Evolutionary conservation across 2,329 filamentous ascomycete genomes (phyloP).

Genomic region (Diaporthe eres): DNA sequence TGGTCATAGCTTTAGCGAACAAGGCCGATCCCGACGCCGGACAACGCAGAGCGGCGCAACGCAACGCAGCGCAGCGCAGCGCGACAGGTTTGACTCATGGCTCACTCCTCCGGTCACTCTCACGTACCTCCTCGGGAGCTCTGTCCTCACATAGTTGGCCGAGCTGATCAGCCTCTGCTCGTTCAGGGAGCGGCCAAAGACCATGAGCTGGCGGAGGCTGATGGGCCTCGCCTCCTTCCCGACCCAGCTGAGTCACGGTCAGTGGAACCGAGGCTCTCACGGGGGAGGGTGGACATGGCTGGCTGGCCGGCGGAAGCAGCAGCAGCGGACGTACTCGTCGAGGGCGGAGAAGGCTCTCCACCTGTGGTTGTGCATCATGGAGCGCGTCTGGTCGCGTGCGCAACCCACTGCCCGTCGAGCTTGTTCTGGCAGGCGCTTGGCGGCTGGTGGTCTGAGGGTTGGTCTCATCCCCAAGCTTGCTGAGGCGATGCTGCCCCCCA

Average conservation of each 20-base stretch:
- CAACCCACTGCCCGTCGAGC: conserved; percentile 24
- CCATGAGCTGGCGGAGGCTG: conserved; percentile 94
- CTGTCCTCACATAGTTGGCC: conserved; percentile 96
- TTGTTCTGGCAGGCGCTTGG: conserved; percentile 28
- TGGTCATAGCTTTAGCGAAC: conserved; percentile 28
- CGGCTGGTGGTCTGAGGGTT: conserved; percentile 3
- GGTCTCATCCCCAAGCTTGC: conserved; percentile 15
- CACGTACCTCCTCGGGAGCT: conserved; percentile 84
- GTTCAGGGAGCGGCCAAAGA: conserved; percentile 94
- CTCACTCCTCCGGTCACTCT: background rate
- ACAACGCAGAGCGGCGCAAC: background rate
- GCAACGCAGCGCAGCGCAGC: background rate
- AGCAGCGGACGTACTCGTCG: conserved; percentile 68
- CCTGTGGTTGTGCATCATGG: conserved; percentile 54
- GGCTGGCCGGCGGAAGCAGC: conserved; percentile 27
- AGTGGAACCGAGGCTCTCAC: conserved; percentile 37
- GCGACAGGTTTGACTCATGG: background rate
- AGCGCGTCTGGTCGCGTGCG: conserved; percentile 36
- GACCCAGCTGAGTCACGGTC: conserved; percentile 80
- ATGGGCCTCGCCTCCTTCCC: conserved; percentile 94
- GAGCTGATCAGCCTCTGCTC: conserved; percentile 91
- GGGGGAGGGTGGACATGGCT: conserved; percentile 32
- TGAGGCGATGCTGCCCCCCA: conserved; percentile 39
- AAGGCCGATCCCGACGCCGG: background rate
- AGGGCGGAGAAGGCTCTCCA: conserved; percentile 76